phyloP scores from a whole-genome alignment of 2,329 filamentous ascomycete species.

The Ophiostoma ulmi region DNA sequence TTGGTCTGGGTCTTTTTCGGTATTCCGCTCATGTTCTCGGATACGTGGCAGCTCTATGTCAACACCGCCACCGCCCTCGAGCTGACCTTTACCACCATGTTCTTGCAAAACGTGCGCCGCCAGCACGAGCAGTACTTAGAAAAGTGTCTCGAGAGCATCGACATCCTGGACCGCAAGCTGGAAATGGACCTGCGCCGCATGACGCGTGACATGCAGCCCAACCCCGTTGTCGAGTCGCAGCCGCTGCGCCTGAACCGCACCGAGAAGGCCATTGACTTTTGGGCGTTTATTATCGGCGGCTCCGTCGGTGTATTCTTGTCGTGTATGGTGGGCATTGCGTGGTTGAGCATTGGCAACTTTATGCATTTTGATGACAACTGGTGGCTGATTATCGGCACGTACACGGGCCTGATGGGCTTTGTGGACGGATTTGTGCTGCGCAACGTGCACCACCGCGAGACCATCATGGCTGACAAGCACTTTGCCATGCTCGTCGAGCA shows the following conservation, averaged over 20 bases:
- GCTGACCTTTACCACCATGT: slow-evolving; percentile 39
- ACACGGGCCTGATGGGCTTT: slow-evolving; percentile 43
- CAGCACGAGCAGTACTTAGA: slow-evolving; percentile 35
- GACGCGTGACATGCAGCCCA: slow-evolving; percentile 34
- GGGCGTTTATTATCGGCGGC: slow-evolving; percentile 41
- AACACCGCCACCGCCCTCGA: slow-evolving; percentile 42
- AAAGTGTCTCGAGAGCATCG: slow-evolving; percentile 26
- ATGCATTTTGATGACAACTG: slow-evolving; percentile 42
- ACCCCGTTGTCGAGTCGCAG: slow-evolving; percentile 34
- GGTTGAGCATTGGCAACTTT: slow-evolving; percentile 38
- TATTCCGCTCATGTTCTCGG: slow-evolving; percentile 29
- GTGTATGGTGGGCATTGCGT: slow-evolving; percentile 29
- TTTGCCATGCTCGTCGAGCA: slow-evolving; percentile 28
- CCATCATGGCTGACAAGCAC: slow-evolving; percentile 28
- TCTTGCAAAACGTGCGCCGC: slow-evolving; percentile 39
- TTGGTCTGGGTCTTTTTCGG: not conserved
- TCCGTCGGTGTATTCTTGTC: not conserved
- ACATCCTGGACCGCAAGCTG: slow-evolving; percentile 34
- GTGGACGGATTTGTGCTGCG: slow-evolving; percentile 43
- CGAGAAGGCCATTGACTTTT: slow-evolving; percentile 40
- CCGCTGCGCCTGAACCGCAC: slow-evolving; percentile 33
- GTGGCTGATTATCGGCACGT: slow-evolving; percentile 46
- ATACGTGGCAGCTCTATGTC: slow-evolving; percentile 40
- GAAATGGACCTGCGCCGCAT: slow-evolving; percentile 35
- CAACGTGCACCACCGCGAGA: slow-evolving; percentile 38